phyloP scores from a whole-genome alignment of 2,329 filamentous ascomycete species.

The Graphilbum fragrans region DNA sequence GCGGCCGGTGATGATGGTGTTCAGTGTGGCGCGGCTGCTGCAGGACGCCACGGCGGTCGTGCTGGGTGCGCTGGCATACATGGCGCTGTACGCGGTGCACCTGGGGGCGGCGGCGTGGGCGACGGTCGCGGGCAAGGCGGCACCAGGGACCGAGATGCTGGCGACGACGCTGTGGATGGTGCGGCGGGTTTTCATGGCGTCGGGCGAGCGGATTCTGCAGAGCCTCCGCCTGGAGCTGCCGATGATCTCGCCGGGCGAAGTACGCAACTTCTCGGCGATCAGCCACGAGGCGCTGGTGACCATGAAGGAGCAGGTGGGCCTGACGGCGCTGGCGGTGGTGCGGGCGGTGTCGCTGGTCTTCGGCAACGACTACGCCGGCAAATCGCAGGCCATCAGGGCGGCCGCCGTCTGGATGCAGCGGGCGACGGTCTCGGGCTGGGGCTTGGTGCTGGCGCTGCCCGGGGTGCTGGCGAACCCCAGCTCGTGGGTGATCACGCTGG shows the following conservation, averaged over 20 bases:
- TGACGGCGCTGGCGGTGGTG: slow-evolving; percentile 26
- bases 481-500: slow-evolving; percentile 47
- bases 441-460: slow-evolving; percentile 20
- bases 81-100: slow-evolving; percentile 22
- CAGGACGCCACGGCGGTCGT: slow-evolving; percentile 63
- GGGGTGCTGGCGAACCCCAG: slow-evolving; percentile 29
- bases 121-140: slow-evolving; percentile 18
- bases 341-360: slow-evolving; percentile 29
- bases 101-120: slow-evolving; percentile 24
- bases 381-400: slow-evolving; percentile 5
- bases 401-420: slow-evolving; percentile 11
- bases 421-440: slow-evolving; percentile 11
- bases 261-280: slow-evolving; percentile 64
- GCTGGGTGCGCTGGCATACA: slow-evolving; percentile 40
- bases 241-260: slow-evolving; percentile 42
- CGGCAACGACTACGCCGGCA: slow-evolving; percentile 26
- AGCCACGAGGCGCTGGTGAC: slow-evolving; percentile 58
- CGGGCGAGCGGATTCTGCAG: slow-evolving; percentile 34
- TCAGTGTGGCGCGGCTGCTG: slow-evolving; percentile 63
- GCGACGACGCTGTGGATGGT: slow-evolving; percentile 16
- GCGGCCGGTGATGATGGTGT: slow-evolving; percentile 60
- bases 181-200: slow-evolving; percentile 28
- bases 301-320: slow-evolving; percentile 41
- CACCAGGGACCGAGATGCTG: slow-evolving; percentile 5
- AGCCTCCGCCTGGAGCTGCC: slow-evolving; percentile 38